phyloP scores from a whole-genome alignment of 1,284 basidiomycete species.

The Xerocomus minutiporus region DNA sequence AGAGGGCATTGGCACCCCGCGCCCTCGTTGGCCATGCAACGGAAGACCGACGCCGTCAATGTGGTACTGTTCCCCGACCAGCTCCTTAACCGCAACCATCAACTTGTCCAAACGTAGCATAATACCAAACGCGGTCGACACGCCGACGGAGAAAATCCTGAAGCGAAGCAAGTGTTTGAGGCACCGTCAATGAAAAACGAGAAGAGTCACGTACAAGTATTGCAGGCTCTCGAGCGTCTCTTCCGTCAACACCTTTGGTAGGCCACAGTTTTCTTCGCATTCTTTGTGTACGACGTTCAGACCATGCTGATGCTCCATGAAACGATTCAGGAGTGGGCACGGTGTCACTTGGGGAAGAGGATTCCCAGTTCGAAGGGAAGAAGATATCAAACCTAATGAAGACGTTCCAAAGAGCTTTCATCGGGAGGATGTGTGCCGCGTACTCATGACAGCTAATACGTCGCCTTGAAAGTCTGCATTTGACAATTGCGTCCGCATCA shows the following conservation, averaged over 20 bases:
- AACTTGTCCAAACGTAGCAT: slow-evolving; percentile 64
- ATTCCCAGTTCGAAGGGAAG: slow-evolving; percentile 67
- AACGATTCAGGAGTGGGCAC: slow-evolving; percentile 75
- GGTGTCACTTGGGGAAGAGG: slow-evolving; percentile 86
- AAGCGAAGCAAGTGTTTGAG: background rate
- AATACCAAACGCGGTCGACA: slow-evolving; percentile 64
- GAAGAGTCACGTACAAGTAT: slow-evolving; percentile 50
- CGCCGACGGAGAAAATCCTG: slow-evolving; percentile 73
- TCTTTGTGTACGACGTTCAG: slow-evolving; percentile 62
- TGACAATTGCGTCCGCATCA: slow-evolving; percentile 69
- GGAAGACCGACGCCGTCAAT: slow-evolving; percentile 60
- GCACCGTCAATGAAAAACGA: background rate
- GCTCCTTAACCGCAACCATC: slow-evolving; percentile 73
- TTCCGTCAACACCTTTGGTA: slow-evolving; percentile 59
- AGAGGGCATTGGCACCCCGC: slow-evolving; percentile 17
- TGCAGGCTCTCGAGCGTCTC: slow-evolving; percentile 67
- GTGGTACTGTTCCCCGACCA: slow-evolving; percentile 79
- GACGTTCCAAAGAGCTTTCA: background rate
- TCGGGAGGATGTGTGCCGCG: slow-evolving; percentile 19
- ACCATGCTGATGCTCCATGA: slow-evolving; percentile 58
- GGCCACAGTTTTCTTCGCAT: slow-evolving; percentile 63
- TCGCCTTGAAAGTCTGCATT: slow-evolving; percentile 84
- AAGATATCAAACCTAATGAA: slow-evolving; percentile 59
- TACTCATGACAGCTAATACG: slow-evolving; percentile 74
- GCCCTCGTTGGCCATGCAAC: slow-evolving; percentile 12